Conservation (phyloP, 495 filamentous ascomycete genomes). For the Niebla homalea region DNA sequence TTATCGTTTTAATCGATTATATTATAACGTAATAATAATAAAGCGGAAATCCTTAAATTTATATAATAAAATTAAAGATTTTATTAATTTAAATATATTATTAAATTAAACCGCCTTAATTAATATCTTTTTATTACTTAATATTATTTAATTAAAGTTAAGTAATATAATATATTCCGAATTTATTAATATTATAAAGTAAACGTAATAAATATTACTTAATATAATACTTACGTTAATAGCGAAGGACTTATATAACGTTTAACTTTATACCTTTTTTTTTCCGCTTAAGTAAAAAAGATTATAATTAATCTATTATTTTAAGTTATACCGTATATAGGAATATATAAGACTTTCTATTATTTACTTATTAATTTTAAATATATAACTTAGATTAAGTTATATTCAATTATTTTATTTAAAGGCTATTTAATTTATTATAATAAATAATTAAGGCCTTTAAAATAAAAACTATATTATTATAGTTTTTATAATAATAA, state of each 20-base stretch:
- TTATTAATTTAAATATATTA: neutral
- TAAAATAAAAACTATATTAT: neutral
- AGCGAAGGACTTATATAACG: neutral
- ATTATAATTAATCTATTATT: slow-evolving; percentile 1
- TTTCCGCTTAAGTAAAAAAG: neutral
- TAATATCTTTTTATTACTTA: neutral
- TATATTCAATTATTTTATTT: neutral
- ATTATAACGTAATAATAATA: neutral
- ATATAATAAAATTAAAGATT: neutral
- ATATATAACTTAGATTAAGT: neutral
- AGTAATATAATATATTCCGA: neutral
- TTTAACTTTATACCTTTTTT: neutral
- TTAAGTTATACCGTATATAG: neutral
- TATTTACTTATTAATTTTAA: neutral
- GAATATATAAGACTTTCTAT: neutral
- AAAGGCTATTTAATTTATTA: neutral
- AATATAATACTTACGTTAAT: neutral
- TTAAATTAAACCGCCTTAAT: neutral
- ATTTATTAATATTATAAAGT: neutral
- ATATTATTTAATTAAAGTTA: neutral
- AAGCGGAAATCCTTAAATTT: neutral
- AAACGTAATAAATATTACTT: neutral
- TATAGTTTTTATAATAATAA: neutral
- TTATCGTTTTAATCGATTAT: neutral
- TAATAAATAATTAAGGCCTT: neutral